Percentiles rank a stretch among this genome's conserved stretches.
These are phyloP conservation scores for Pascua sp. DNA, from an alignment of 1,284 basidiomycete species.

Conservation along the genomic window DNA sequence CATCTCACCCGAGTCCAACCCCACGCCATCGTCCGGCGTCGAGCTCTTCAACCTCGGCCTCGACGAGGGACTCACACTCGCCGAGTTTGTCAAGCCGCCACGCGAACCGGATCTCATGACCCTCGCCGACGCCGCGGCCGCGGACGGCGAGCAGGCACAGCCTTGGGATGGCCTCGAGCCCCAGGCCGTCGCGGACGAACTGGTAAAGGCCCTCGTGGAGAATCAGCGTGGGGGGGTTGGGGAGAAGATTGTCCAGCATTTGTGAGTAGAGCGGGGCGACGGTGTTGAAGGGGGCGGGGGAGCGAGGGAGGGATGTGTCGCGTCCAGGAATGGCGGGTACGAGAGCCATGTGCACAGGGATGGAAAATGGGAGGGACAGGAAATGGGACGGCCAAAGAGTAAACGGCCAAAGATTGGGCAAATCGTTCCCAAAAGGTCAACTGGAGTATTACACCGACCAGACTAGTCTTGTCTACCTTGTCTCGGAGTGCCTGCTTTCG, in stretches of 20 bases:
- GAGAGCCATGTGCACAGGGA: too few relatives aligned
- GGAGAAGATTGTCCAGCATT: constrained; percentile 38
- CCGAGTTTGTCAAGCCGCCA: not conserved
- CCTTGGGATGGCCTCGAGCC: constrained; percentile 33
- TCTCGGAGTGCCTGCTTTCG: too few relatives aligned
- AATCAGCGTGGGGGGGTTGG: constrained; percentile 32
- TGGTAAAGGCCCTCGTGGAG: constrained; percentile 30
- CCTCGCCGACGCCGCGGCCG: constrained; percentile 45
- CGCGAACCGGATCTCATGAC: constrained; percentile 47
- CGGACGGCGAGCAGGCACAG: constrained; percentile 17
- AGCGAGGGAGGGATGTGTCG: too few relatives aligned
- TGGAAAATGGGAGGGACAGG: too few relatives aligned
- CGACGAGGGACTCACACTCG: constrained; percentile 1
- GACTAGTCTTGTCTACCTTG: too few relatives aligned
- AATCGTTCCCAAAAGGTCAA: too few relatives aligned
- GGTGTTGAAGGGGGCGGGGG: not conserved
- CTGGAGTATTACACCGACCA: too few relatives aligned
- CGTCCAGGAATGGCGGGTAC: too few relatives aligned
- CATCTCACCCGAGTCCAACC: too few relatives aligned
- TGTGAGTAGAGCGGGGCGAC: constrained; percentile 25
- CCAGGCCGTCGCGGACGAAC: constrained; percentile 27
- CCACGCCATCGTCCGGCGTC: constrained; percentile 1
- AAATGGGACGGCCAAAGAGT: too few relatives aligned
- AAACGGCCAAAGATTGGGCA: too few relatives aligned
- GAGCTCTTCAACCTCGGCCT: constrained; percentile 3